Evolutionary conservation across 2,329 filamentous ascomycete genomes (phyloP), one percentile per base, ranked within the genome.

Genomic region (Ophiostoma novo-ulmi): DNA sequence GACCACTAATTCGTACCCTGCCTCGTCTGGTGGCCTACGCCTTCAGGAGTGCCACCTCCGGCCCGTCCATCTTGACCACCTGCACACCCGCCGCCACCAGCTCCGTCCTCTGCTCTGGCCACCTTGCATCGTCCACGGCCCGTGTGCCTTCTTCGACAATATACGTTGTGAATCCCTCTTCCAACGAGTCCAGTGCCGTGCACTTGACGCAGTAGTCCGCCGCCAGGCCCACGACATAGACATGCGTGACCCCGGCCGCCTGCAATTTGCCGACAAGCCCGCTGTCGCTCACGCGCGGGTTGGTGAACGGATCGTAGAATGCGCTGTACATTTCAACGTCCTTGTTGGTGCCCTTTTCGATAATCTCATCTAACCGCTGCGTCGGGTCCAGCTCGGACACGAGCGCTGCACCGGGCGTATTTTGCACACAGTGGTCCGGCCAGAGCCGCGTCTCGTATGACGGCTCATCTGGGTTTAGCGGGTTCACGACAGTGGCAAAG

Each of bases 241-340:
- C 91, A 78, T 96, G 86, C 6, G 91, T 93, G 38, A 97, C 82
- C 7, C 22, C 11, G 20, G 81, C 81, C 2, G 82, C 82, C 69
- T 79, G 83, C 75, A 99, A 78, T 67, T 82, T 77, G 0, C 77
- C 80, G 1, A 84, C 85, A 36, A 98, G 81, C 17, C 89, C 88
- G 76, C 86, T 89, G 75, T 89, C 87, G 36, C 81, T 82, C 17
- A 90, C 82, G 41, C 80, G 81, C 1, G 88, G 88, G 6, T 84
- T 83, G 55, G 80, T 80, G 75, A 97, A 94, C 0, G 92, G 91
- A 77, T 94, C 91, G 72, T 90, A 89, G 76, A 99, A 98, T 0
- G 90, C 93, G 73, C 91, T 94, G 80, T 97, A 98, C 91, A 97
- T 97, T 80, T 99, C 95, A 1, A 97, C 86, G 64, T 85, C 82